These are phyloP conservation scores for Zea luxurians DNA, from an alignment of 176 grass and related monocot genomes.

Conservation along the genomic window DNA sequence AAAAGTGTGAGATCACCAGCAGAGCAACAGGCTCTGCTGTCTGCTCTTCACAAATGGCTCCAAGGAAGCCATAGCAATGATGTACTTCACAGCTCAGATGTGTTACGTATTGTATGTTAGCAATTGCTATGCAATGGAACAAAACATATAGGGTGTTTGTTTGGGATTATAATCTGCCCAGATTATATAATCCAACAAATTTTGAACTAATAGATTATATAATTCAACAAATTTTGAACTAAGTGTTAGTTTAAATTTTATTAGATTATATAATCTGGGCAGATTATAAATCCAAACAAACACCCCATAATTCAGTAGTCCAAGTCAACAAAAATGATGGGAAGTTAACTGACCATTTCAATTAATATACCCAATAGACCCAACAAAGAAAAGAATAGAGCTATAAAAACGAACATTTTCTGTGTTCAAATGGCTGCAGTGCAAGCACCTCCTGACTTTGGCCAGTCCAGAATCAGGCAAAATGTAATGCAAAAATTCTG, in stretches of 20 bases:
- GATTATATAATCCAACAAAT: no score
- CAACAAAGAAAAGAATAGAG: constrained; percentile 51
- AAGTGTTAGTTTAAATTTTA: no score
- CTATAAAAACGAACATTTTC: constrained; percentile 30
- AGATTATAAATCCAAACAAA: no score
- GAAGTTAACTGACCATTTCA: constrained; percentile 12
- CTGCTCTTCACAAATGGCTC: constrained; percentile 19
- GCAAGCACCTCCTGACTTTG: constrained; percentile 30
- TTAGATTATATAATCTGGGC: no score
- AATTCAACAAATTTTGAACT: no score
- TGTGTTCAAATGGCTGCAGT: constrained; percentile 32
- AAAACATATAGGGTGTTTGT: neutral
- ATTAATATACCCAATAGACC: constrained; percentile 48
- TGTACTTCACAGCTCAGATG: neutral
- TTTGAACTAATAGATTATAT: no score
- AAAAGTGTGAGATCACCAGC: neutral
- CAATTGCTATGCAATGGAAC: constrained; percentile 10
- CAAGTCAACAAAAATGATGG: constrained; percentile 16
- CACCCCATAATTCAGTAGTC: neutral
- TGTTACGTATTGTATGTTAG: neutral
- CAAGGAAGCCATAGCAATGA: neutral
- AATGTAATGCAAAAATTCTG: constrained; percentile 30
- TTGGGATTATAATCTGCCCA: no score
- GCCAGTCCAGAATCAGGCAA: constrained; percentile 31
- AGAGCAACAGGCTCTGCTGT: constrained; percentile 6